Conservation (phyloP, 1,284 basidiomycete species). For the Melanopsichium pennsylvanicum region DNA sequence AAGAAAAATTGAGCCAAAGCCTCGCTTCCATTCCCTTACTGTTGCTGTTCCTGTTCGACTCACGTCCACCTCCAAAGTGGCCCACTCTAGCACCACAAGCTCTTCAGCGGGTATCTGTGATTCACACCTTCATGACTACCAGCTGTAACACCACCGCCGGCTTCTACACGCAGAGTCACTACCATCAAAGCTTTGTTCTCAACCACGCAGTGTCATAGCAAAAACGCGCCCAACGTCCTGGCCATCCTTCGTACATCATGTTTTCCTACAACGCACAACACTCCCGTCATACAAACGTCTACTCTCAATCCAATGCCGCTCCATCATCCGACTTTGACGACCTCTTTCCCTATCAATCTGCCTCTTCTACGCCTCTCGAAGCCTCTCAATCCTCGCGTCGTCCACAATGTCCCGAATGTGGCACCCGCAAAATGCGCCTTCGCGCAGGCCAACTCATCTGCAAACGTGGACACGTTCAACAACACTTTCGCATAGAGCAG, state of each 20-base stretch:
- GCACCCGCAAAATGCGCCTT: constrained; percentile 42
- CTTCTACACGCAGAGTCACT: too few relatives aligned
- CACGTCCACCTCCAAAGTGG: too few relatives aligned
- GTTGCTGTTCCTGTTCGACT: too few relatives aligned
- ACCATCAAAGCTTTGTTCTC: too few relatives aligned
- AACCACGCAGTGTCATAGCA: background rate
- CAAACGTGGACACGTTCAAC: constrained; percentile 49
- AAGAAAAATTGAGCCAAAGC: too few relatives aligned
- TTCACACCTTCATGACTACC: too few relatives aligned
- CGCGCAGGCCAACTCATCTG: constrained; percentile 46
- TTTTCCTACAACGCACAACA: constrained; percentile 5
- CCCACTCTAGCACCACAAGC: too few relatives aligned
- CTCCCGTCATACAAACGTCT: constrained; percentile 6
- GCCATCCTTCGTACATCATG: constrained; percentile 4
- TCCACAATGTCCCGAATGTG: constrained; percentile 43
- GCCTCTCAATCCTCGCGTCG: constrained; percentile 18
- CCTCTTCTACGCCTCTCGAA: constrained; percentile 9
- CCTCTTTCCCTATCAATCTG: constrained; percentile 19
- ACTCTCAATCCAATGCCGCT: constrained; percentile 28
- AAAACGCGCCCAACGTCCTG: background rate
- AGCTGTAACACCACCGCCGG: too few relatives aligned
- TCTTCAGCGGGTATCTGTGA: too few relatives aligned
- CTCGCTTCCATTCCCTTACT: too few relatives aligned
- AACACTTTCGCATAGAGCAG: constrained; percentile 43
- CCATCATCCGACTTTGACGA: constrained; percentile 37